These are phyloP conservation scores for Pichia sp. DNA, from an alignment of 1,139 yeast genomes.

Conservation along the genomic window DNA sequence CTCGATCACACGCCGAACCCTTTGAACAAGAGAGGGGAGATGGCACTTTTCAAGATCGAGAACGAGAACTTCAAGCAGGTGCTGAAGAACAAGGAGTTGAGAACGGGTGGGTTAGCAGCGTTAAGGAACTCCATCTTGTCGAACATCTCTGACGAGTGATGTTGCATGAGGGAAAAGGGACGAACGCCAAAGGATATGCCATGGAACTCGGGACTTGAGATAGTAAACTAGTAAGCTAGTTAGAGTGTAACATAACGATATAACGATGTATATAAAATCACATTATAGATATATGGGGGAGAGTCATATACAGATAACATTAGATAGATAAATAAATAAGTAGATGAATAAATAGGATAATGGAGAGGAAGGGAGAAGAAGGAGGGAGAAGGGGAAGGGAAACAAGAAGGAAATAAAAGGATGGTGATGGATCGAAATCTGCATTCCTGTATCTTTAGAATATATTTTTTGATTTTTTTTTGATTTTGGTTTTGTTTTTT, in stretches of 20 bases:
- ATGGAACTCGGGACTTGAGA: too few relatives aligned
- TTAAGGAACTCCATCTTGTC: slow-evolving; percentile 42
- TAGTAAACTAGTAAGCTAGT: neutral
- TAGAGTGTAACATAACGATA: neutral
- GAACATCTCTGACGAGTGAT: slow-evolving; percentile 17
- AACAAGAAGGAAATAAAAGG: neutral
- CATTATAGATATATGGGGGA: neutral
- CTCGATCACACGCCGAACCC: slow-evolving; percentile 58
- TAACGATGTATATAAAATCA: neutral
- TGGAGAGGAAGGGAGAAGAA: neutral
- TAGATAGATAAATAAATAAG: slow-evolving; percentile 1
- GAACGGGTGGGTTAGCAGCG: slow-evolving; percentile 55
- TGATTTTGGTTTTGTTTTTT: neutral
- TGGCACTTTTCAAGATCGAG: slow-evolving; percentile 48
- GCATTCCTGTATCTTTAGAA: neutral
- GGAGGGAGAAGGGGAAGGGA: neutral
- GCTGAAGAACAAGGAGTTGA: slow-evolving; percentile 47
- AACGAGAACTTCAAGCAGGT: slow-evolving; percentile 51
- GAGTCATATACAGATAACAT: neutral
- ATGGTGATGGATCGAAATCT: neutral
- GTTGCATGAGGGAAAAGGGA: too few relatives aligned
- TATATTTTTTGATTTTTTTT: neutral
- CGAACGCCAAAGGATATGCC: too few relatives aligned
- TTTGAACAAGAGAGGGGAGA: slow-evolving; percentile 52
- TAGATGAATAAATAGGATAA: slow-evolving; percentile 8